Conservation (phyloP, 306 rosid genomes). For the Dalbergia cultrata region DNA sequence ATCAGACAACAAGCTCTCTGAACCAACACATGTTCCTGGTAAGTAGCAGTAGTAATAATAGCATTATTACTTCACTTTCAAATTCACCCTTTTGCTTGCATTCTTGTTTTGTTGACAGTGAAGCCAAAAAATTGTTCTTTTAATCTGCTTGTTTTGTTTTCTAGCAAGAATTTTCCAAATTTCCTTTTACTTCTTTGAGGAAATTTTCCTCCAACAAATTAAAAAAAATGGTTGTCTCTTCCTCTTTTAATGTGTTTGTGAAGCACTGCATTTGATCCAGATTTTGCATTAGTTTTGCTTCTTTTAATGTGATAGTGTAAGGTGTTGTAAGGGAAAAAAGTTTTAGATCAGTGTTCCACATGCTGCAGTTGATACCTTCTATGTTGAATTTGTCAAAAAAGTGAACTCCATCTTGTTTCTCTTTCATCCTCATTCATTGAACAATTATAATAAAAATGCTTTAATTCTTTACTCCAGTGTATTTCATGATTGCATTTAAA, state of each 20-base stretch:
- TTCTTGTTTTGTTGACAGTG: slow-evolving; percentile 39
- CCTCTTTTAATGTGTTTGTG: not conserved
- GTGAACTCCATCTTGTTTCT: slow-evolving; percentile 4
- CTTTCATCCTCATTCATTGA: slow-evolving; percentile 21
- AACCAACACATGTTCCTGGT: slow-evolving; percentile 62
- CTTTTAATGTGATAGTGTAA: slow-evolving; percentile 34
- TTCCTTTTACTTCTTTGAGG: not conserved
- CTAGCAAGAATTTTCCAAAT: not conserved
- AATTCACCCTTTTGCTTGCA: slow-evolving; percentile 43
- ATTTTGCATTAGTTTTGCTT: slow-evolving; percentile 34
- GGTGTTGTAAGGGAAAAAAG: not conserved
- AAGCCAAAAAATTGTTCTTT: slow-evolving; percentile 21
- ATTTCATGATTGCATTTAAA: slow-evolving; percentile 23
- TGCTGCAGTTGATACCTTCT: slow-evolving; percentile 30
- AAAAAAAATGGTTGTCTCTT: not conserved
- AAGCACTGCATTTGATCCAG: slow-evolving; percentile 32
- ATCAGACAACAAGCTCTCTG: slow-evolving; percentile 65
- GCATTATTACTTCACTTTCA: slow-evolving; percentile 39
- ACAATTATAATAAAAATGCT: slow-evolving; percentile 23
- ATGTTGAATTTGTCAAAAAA: slow-evolving; percentile 46
- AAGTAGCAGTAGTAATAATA: not conserved
- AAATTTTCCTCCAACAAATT: not conserved
- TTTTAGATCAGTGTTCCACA: slow-evolving; percentile 31
- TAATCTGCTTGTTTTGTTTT: slow-evolving; percentile 28
- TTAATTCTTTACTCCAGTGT: slow-evolving; percentile 14